phyloP scores from a whole-genome alignment of 306 rosid species.

The Trifolium repens region DNA sequence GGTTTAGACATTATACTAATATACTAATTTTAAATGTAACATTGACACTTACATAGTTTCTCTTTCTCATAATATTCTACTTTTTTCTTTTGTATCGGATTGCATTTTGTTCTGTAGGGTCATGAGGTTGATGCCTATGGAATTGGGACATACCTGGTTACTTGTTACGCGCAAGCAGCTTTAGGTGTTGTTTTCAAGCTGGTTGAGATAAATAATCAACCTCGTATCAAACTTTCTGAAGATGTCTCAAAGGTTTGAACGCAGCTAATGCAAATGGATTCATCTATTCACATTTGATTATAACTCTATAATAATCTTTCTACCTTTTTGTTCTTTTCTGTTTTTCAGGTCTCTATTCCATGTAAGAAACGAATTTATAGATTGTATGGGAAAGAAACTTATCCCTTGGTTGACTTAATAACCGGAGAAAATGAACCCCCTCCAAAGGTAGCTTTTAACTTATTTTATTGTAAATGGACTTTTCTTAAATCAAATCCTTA shows the following conservation, averaged over 20 bases:
- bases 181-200: slow-evolving; percentile 98
- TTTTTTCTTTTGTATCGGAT: slow-evolving; percentile 24
- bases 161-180: slow-evolving; percentile 99
- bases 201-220: slow-evolving; percentile 92
- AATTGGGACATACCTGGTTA: slow-evolving; percentile 93
- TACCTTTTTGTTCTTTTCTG: slow-evolving; percentile 34
- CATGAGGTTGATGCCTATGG: slow-evolving; percentile 98
- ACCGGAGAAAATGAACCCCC: slow-evolving; percentile 91
- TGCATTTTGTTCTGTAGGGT: slow-evolving; percentile 59
- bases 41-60: background rate
- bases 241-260: slow-evolving; percentile 92
- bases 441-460: slow-evolving; percentile 73
- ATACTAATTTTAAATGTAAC: background rate
- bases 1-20: background rate
- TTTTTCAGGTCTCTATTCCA: slow-evolving; percentile 88
- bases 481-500: background rate
- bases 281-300: slow-evolving; percentile 19
- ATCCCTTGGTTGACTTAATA: slow-evolving; percentile 91
- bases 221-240: slow-evolving; percentile 97
- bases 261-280: slow-evolving; percentile 24
- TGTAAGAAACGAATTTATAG: slow-evolving; percentile 85
- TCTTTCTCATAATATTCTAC: slow-evolving; percentile 24
- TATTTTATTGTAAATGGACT: background rate
- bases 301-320: background rate
- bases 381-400: slow-evolving; percentile 91